phyloP scores from a whole-genome alignment of 2,329 filamentous ascomycete species.

The Alternaria viburni region DNA sequence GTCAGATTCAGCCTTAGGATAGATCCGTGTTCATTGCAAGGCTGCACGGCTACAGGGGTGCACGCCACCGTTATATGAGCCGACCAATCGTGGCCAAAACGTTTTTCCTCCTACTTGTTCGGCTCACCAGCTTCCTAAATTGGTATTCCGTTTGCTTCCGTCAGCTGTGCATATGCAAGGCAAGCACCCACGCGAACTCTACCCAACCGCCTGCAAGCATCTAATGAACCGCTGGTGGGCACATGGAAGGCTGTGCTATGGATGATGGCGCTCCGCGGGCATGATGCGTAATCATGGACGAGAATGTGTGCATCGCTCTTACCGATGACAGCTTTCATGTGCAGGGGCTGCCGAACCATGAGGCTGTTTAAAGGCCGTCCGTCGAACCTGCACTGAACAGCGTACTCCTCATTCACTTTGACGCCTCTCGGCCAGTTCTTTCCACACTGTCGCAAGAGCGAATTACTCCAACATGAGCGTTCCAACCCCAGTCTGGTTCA shows the following conservation, averaged over 20 bases:
- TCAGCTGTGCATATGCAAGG: background rate
- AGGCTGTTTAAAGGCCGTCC: background rate
- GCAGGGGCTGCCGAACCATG: background rate
- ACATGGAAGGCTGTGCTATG: background rate
- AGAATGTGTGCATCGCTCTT: background rate
- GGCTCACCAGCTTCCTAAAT: background rate
- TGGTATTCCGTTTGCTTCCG: background rate
- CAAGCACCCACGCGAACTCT: background rate
- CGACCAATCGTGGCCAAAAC: background rate
- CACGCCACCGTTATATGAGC: background rate
- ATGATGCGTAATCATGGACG: background rate
- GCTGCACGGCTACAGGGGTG: background rate
- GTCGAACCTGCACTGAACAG: background rate
- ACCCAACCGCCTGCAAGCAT: background rate
- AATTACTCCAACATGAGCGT: background rate
- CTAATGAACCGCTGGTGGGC: background rate
- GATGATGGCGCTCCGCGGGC: background rate
- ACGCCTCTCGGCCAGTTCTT: background rate
- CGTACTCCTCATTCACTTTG: background rate
- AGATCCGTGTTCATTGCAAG: background rate
- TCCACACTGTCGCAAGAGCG: background rate
- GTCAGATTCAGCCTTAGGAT: background rate
- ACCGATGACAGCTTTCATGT: background rate
- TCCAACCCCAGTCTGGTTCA: conserved; percentile 52
- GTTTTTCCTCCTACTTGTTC: background rate